These are phyloP conservation scores for Mucor mucedo DNA, from an alignment of 371 early-diverging fungal genomes.

Conservation along the genomic window DNA sequence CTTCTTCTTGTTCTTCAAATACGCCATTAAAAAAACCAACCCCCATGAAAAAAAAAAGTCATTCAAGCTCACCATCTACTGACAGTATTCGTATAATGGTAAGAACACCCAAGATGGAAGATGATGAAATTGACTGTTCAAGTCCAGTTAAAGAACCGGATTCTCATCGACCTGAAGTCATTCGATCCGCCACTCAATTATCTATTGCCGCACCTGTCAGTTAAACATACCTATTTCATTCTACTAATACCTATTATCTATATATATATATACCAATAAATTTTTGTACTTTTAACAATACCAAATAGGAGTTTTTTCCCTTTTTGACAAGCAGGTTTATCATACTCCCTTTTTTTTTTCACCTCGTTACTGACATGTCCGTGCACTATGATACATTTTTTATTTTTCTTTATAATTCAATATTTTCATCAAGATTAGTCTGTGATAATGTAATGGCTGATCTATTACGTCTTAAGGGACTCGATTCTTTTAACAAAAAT, in stretches of 20 bases:
- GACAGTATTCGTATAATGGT: slow-evolving; percentile 39
- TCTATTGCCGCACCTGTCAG: slow-evolving; percentile 46
- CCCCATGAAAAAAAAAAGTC: slow-evolving; percentile 20
- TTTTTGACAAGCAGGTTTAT: no score
- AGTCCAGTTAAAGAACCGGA: slow-evolving; percentile 53
- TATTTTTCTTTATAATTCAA: slow-evolving; percentile 19
- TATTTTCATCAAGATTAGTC: slow-evolving; percentile 16
- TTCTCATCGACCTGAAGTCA: slow-evolving; percentile 47
- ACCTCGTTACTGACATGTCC: no score
- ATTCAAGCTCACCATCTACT: slow-evolving; percentile 23
- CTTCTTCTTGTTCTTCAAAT: slow-evolving; percentile 33
- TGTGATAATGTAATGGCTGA: slow-evolving; percentile 25
- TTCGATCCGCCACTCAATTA: slow-evolving; percentile 50
- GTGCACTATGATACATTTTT: not conserved
- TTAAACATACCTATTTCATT: not conserved
- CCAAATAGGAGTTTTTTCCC: not conserved
- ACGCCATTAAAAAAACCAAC: slow-evolving; percentile 18
- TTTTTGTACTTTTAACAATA: not conserved
- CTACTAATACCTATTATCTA: not conserved
- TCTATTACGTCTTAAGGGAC: slow-evolving; percentile 31
- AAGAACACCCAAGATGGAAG: slow-evolving; percentile 34
- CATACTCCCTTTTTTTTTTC: no score
- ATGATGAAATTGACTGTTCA: slow-evolving; percentile 39
- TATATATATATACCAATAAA: slow-evolving; percentile 1
- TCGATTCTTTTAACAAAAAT: slow-evolving; percentile 76